Evolutionary conservation across 2,329 filamentous ascomycete species (phyloP).

Genomic region (Hypoxylon sp.): DNA sequence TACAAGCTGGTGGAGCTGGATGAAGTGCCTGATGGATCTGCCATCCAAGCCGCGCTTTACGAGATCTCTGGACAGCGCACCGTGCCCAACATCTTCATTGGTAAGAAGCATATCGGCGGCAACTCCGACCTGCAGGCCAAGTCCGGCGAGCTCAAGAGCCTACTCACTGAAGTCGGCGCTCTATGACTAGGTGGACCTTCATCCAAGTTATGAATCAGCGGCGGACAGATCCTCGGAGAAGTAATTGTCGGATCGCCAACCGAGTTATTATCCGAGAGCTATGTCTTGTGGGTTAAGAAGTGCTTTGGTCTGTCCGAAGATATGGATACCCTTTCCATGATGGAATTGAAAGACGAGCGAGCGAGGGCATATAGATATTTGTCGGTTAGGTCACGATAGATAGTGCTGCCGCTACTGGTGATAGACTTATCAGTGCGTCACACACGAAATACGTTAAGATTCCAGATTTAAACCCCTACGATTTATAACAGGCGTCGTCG

Average conservation of each 20-base stretch:
- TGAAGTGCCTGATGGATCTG: conserved; percentile 83
- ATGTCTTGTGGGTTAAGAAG: not conserved
- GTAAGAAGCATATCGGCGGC: conserved; percentile 91
- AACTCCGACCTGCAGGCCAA: conserved; percentile 87
- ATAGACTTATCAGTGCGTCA: conserved; percentile 1
- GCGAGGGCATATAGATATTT: conserved; percentile 11
- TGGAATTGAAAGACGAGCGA: conserved; percentile 6
- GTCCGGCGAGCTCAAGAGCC: conserved; percentile 74
- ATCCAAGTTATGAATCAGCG: conserved; percentile 27
- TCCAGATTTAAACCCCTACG: not conserved
- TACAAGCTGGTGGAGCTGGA: conserved; percentile 87
- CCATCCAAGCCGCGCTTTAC: conserved; percentile 85
- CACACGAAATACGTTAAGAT: not conserved
- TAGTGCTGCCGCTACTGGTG: not conserved
- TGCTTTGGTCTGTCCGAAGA: not conserved
- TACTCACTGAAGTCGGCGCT: conserved; percentile 76
- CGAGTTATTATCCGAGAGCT: not conserved
- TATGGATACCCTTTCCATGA: not conserved
- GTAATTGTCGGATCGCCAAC: not conserved
- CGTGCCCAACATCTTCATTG: conserved; percentile 97
- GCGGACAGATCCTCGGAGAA: not conserved
- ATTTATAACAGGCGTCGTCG: not conserved
- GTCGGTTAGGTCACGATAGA: conserved; percentile 6
- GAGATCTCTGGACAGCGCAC: conserved; percentile 87
- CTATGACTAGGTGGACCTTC: conserved; percentile 66